Base-by-base conservation (phyloP, 306 rosid genomes). In the Argentina anserina region DNA sequence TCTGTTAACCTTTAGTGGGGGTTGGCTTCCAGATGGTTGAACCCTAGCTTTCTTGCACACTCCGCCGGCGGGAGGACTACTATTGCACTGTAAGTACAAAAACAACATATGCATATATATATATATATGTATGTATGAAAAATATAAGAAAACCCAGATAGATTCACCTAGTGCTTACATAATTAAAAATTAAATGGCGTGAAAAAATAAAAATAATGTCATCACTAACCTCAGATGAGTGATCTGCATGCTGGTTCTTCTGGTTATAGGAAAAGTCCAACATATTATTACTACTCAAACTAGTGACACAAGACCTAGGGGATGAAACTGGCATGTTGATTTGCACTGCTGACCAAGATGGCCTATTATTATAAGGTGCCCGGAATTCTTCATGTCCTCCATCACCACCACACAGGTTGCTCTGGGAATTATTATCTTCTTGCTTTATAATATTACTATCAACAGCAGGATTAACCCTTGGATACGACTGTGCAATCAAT, bases 1-100 rank as follows among this genome's bases (percentile, higher is more conserved):
- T 74, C 33, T 18, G 43, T 53, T 39, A 59, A 87, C 97, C 92
- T 90, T 92, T 2, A 88, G 73, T 62, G 97, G 90, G 71, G 88
- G 87, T 80, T 86, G 96, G 84, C 85, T 87, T 65, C 88, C 78
- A 70, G 92, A 64, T 70, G 93, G 78, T 18, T 84, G 92, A 82
- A 83, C 85, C 90, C 89, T 90, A 81, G 96, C 88, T 76, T 85
- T 92, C 89, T 92, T 92, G 73, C 71, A 72, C 64, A 73, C 81
- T 43, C 90, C 92, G 68, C 62, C 81, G 26, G 65, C 60, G 69
- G 85, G 64, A 70, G 86, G 72, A 81, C 87, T 84, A 69, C 87
- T 84, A 69, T 79, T 78, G 80, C 93, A 73, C 96, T 83, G 73
- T 42, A 42, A 37, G 49, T 20, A n/a, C n/a, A 45, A 70, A 82